These are phyloP conservation scores for Hippophae rhamnoides DNA, from an alignment of 306 rosid species.

Conservation along the genomic window DNA sequence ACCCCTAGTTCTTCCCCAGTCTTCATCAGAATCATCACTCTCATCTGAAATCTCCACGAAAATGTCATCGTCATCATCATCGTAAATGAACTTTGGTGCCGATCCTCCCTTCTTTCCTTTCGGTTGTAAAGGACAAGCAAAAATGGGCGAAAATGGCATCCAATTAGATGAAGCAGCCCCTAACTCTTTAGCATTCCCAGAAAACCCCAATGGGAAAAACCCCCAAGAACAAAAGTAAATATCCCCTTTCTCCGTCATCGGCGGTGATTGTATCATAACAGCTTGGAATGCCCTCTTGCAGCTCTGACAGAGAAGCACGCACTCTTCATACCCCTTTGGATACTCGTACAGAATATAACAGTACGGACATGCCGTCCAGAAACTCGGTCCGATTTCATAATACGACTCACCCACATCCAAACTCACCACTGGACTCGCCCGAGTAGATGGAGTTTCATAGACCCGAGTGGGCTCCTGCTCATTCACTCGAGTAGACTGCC, in stretches of 20 bases:
- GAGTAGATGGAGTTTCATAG: neutral
- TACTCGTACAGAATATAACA: slow-evolving; percentile 72
- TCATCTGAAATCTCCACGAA: slow-evolving; percentile 41
- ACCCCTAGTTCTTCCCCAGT: slow-evolving; percentile 11
- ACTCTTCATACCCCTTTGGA: slow-evolving; percentile 58
- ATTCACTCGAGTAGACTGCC: neutral
- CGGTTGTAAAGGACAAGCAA: slow-evolving; percentile 44
- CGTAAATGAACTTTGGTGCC: slow-evolving; percentile 31
- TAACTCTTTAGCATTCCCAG: slow-evolving; percentile 28
- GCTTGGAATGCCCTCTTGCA: slow-evolving; percentile 74
- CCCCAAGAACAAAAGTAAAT: slow-evolving; percentile 65
- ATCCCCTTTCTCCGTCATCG: slow-evolving; percentile 25
- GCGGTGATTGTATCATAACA: slow-evolving; percentile 44
- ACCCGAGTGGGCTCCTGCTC: slow-evolving; percentile 11
- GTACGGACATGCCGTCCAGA: slow-evolving; percentile 97
- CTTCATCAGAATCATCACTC: slow-evolving; percentile 57
- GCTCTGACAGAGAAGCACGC: slow-evolving; percentile 70
- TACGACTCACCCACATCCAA: no score
- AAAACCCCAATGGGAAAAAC: slow-evolving; percentile 54
- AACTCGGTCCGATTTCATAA: slow-evolving; percentile 15
- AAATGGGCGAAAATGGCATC: slow-evolving; percentile 72
- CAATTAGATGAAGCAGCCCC: slow-evolving; percentile 32
- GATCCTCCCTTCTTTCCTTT: slow-evolving; percentile 6
- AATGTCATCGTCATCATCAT: slow-evolving; percentile 36
- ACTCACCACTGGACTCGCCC: no score